Percentiles rank a stretch among this genome's conserved stretches.
These are phyloP conservation scores for Colletotrichum salicis DNA, from an alignment of 2,329 filamentous ascomycete genomes.

Conservation along the genomic window DNA sequence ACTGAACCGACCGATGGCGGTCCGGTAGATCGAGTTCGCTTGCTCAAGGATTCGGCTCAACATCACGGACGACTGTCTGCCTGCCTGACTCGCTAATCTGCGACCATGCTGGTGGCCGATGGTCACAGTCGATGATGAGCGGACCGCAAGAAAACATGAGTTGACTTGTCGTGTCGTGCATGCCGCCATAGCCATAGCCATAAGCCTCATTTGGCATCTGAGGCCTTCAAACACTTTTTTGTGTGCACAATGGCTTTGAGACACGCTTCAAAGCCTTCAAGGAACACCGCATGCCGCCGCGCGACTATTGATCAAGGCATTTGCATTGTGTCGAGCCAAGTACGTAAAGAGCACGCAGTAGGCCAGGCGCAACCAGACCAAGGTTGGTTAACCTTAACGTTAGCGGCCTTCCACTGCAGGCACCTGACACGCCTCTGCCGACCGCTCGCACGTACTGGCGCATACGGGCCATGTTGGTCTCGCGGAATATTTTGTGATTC, in stretches of 20 bases:
- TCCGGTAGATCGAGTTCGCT: conserved; percentile 23
- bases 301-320: neutral
- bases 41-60: conserved; percentile 10
- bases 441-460: conserved; percentile 30
- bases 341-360: conserved; percentile 15
- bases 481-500: conserved; percentile 21
- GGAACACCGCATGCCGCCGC: neutral
- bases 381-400: conserved; percentile 34
- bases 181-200: conserved; percentile 10
- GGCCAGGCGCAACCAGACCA: conserved; percentile 27
- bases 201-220: neutral
- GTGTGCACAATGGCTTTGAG: conserved; percentile 7
- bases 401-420: conserved; percentile 32
- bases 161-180: conserved; percentile 25
- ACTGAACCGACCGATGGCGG: conserved; percentile 12
- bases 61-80: conserved; percentile 23
- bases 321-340: neutral
- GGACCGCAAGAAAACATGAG: conserved; percentile 14
- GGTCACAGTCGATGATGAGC: neutral
- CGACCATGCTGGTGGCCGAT: conserved; percentile 5
- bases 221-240: conserved; percentile 10
- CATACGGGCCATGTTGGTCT: conserved; percentile 7
- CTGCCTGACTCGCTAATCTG: conserved; percentile 29
- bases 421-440: conserved; percentile 35
- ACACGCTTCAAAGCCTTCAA: neutral